Conservation (phyloP, 2,329 filamentous ascomycete species). For the Colletotrichum orchidophilum region DNA sequence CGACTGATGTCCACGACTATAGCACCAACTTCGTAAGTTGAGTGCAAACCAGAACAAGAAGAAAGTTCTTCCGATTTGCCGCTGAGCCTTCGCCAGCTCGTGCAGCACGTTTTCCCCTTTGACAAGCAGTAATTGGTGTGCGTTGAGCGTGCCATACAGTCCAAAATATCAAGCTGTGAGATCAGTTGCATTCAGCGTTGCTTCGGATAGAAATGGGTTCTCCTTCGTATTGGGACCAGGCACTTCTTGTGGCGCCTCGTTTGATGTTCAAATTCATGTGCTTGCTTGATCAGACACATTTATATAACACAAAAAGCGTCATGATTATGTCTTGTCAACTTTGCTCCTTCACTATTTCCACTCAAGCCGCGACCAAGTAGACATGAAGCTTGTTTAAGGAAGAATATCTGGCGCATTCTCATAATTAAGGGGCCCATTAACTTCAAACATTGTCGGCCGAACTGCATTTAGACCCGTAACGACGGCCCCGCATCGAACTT, state of each 20-base stretch:
- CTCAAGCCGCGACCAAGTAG: not conserved
- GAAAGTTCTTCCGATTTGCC: not conserved
- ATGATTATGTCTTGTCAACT: not conserved
- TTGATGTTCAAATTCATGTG: constrained; percentile 5
- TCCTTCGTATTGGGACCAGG: not conserved
- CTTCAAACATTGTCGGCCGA: not conserved
- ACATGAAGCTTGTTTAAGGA: not conserved
- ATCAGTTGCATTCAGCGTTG: constrained; percentile 1
- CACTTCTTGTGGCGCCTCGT: not conserved
- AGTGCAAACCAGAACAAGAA: not conserved
- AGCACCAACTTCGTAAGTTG: constrained; percentile 27
- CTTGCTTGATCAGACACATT: not conserved
- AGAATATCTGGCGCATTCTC: too few relatives aligned
- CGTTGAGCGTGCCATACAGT: not conserved
- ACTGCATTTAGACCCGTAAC: not conserved
- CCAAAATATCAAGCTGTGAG: not conserved
- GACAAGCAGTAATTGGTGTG: not conserved
- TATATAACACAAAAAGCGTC: not conserved
- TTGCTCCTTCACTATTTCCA: not conserved
- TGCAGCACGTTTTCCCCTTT: constrained; percentile 26
- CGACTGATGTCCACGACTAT: constrained; percentile 40
- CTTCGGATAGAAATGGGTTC: not conserved
- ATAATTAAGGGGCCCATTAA: not conserved
- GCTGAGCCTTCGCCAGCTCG: constrained; percentile 29
- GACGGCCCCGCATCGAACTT: not conserved